Evolutionary conservation across 306 rosid species (phyloP), one percentile per base, ranked within the genome.

Genomic region (Ziziphus jujuba): DNA sequence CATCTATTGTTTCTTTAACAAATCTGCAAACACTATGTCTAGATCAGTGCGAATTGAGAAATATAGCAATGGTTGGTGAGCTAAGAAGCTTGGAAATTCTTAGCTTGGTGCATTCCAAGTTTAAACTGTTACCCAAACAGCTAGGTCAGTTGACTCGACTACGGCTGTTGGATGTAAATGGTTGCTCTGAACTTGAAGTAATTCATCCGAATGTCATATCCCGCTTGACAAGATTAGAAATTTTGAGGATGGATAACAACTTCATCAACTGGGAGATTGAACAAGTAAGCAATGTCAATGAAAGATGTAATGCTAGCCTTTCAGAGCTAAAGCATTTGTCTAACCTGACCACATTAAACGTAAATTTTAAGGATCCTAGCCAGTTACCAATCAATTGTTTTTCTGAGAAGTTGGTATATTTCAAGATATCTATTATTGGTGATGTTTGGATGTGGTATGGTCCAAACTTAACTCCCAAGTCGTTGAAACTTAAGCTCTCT

Each of bases 281-380:
- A 44, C 50, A 22, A n/a, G 12, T 8, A n/a, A 36, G 43, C 2
- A 2, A 36, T 36, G 9, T 3, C 43, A 19, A 0, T 10, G 55
- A 13, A 49, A 20, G 68, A 54, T 50, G 34, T 16, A 68, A 75
- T 45, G 79, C 74, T 7, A 61, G 60, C 1, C 7, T 69, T 16
- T 53, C 61, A 0, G 80, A 75, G 65, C 50, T 75, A 11, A 61
- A 6, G 11, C 4, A 48, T n/a, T 62, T 75, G 13, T 0, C 12
- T 16, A 22, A 8, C 2, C 23, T 75, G 17, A 16, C 54, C 0
- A 14, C 53, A 11, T 19, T 75, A 14, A 1, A 16, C 1, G 6
- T 75, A 21, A 3, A 33, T 0, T 20, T 75, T 31, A 43, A 3
- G 34, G 47, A 68, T 68, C 45, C 56, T 40, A n/a, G 24, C 21